These are phyloP conservation scores for Chlorella sp. DNA, from an alignment of 139 green algal genomes.

Conservation along the genomic window DNA sequence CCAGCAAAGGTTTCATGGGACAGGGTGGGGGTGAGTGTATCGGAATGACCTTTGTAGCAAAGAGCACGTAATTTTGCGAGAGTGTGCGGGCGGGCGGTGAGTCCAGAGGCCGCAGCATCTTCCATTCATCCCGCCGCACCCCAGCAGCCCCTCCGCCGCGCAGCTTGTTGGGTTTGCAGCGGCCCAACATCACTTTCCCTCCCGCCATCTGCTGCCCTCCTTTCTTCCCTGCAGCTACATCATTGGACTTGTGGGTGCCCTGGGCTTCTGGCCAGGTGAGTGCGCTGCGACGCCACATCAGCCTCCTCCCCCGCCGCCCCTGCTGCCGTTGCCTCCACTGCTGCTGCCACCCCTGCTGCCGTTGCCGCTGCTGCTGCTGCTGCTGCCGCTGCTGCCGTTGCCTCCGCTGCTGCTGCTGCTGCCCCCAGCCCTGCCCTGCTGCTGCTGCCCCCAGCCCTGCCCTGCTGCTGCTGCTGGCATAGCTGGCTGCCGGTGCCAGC, in stretches of 20 bases:
- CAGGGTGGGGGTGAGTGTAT: no score
- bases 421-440: background rate
- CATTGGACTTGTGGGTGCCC: conserved; percentile 39
- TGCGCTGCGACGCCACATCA: background rate
- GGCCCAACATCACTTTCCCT: no score
- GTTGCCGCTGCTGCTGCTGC: background rate
- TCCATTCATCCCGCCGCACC: no score
- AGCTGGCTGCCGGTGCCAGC: no score
- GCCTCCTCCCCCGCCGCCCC: background rate
- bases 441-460: background rate
- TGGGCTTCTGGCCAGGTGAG: conserved; percentile 49
- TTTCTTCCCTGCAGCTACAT: background rate
- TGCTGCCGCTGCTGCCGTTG: background rate
- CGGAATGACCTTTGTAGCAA: no score
- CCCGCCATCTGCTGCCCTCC: no score
- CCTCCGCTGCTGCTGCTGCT: background rate
- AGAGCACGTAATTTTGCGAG: no score
- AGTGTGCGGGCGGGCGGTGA: no score
- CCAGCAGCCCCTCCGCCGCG: no score
- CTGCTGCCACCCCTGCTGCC: background rate
- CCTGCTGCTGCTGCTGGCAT: no score
- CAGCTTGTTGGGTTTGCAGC: no score
- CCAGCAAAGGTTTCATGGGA: no score
- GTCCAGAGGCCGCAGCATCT: background rate
- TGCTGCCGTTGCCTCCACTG: background rate